Base-by-base conservation (phyloP, 139 green algal genomes). In the Auxenochlorella pyrenoidosa region DNA sequence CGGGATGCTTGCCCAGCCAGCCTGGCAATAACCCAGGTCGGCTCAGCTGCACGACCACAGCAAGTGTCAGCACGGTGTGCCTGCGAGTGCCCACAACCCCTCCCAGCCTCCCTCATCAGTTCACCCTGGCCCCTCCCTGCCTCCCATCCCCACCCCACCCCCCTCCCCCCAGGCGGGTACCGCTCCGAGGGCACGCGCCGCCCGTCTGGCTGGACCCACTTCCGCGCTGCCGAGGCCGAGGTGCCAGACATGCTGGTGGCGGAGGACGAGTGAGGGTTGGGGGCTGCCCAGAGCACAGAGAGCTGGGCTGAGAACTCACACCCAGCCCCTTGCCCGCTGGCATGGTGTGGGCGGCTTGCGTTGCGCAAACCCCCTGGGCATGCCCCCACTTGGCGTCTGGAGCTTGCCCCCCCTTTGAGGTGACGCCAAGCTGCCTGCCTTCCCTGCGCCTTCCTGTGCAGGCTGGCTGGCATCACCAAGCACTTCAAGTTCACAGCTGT, bases 401-500 rank as follows among this genome's bases (percentile, higher is more conserved):
- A 54, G 47, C 8, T 54, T 10, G 10, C 10, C 10, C 10, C 10
- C 6, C 10, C 47, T 18, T 6, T 10, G 47, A 54, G 47, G 47
- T 10, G 10, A 10, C 47, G 47, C 47, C 47, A 54, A 54, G 47
- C 47, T 18, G 47, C 10, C 5, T 71, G n/a, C 8, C 32, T 75
- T 1, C 43, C 10, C 43, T 44, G 26, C 10, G 26, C 3, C 3
- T 47, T 34, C 32, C 3, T 65, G 16, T 59, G 30, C 60, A 85
- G 80, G 63, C 63, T 85, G 40, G 36, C 21, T 21, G 34, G 30
- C 60, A 85, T 85, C 30, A 85, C 80, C 80, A 85, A 85, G 80
- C 80, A 43, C 38, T 85, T 85, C 80, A 76, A 85, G 63, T 85
- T 85, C 80, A 85, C 80, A 16, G 80, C 60, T 1, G 26, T 85